These are phyloP conservation scores for Populus pruinosa DNA, from an alignment of 345 rosid genomes.

Conservation along the genomic window DNA sequence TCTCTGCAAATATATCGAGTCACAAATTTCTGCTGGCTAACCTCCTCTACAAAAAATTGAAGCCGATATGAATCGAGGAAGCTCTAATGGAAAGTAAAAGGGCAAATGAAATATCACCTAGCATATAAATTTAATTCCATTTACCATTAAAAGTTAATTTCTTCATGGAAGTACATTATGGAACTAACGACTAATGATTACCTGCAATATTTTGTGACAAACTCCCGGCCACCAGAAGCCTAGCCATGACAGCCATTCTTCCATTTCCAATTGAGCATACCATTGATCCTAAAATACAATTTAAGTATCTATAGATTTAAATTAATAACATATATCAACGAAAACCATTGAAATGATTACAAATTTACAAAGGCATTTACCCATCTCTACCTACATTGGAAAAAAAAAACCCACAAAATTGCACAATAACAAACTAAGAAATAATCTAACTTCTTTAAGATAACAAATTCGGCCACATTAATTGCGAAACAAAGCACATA, in stretches of 20 bases:
- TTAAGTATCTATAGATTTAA: slow-evolving; percentile 23
- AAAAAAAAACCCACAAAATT: neutral
- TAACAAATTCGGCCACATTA: neutral
- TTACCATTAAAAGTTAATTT: neutral
- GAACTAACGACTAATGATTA: neutral
- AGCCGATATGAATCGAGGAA: neutral
- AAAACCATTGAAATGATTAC: neutral
- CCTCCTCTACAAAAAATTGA: slow-evolving; percentile 35
- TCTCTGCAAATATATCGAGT: slow-evolving; percentile 39
- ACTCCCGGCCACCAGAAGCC: slow-evolving; percentile 44
- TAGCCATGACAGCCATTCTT: slow-evolving; percentile 61
- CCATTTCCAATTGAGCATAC: slow-evolving; percentile 56
- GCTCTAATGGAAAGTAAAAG: neutral
- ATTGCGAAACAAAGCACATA: neutral
- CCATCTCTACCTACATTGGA: slow-evolving; percentile 2
- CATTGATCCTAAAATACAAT: slow-evolving; percentile 34
- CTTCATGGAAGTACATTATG: neutral
- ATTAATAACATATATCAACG: neutral
- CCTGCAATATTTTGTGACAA: slow-evolving; percentile 33
- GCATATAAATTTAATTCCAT: neutral
- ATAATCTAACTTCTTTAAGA: neutral
- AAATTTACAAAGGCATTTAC: neutral
- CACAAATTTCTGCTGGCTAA: slow-evolving; percentile 35
- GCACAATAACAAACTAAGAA: neutral
- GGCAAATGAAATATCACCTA: neutral